phyloP scores from a whole-genome alignment of 164 flowering plant species.

The Vitis cinerea region DNA sequence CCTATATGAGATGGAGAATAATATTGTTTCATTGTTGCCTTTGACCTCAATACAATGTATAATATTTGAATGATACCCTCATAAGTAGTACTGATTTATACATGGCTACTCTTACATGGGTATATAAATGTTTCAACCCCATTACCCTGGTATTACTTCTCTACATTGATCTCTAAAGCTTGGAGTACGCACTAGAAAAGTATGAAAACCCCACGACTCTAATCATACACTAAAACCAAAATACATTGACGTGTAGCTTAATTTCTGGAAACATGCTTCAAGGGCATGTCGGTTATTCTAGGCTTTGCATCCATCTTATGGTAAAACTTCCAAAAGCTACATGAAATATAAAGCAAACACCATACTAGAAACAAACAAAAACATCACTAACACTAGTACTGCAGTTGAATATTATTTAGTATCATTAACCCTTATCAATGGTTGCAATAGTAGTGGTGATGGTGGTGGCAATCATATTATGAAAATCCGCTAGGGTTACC shows the following conservation, averaged over 20 bases:
- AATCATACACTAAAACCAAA: background rate
- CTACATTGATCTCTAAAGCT: too few species aligned
- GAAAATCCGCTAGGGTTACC: background rate
- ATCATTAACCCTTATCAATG: slow-evolving; percentile 15
- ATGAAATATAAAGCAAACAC: background rate
- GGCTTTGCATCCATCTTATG: background rate
- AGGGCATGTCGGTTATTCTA: background rate
- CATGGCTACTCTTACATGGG: too few species aligned
- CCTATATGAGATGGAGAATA: too few species aligned
- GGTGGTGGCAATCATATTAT: background rate
- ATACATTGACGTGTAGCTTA: slow-evolving; percentile 1
- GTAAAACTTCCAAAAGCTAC: slow-evolving; percentile 1
- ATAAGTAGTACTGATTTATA: too few species aligned
- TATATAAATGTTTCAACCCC: too few species aligned
- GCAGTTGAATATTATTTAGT: background rate
- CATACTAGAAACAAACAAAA: slow-evolving; percentile 9
- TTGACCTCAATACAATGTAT: too few species aligned
- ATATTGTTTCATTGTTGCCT: too few species aligned
- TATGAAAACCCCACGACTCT: background rate
- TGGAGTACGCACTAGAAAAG: background rate
- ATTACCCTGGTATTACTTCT: too few species aligned
- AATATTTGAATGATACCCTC: too few species aligned
- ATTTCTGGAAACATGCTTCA: slow-evolving; percentile 5
- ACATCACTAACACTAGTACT: slow-evolving; percentile 13
- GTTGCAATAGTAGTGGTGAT: slow-evolving; percentile 13